These are phyloP conservation scores for Cenchrus americanus DNA, from an alignment of 176 grass and related monocot species.

Conservation along the genomic window DNA sequence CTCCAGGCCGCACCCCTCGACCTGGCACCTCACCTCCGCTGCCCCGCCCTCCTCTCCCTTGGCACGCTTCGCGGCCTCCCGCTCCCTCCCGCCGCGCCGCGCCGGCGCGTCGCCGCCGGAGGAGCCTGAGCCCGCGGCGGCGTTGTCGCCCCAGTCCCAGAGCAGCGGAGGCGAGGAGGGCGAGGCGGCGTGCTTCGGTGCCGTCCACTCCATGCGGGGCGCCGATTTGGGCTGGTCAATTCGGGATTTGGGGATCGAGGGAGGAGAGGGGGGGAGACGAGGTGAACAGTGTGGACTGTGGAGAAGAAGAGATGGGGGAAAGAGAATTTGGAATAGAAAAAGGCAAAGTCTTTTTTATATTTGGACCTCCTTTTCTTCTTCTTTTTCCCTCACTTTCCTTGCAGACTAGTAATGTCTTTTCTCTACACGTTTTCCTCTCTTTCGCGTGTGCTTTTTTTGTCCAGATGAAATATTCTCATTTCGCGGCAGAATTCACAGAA, in stretches of 20 bases:
- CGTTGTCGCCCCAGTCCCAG: constrained; percentile 80
- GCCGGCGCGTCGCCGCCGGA: constrained; percentile 47
- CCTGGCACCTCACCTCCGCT: constrained; percentile 70
- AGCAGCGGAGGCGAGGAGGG: constrained; percentile 64
- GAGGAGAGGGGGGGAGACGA: constrained; percentile 15
- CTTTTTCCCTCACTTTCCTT: not conserved
- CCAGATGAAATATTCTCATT: not conserved
- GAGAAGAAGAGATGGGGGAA: constrained; percentile 36
- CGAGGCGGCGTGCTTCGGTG: constrained; percentile 41
- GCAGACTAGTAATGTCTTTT: not conserved
- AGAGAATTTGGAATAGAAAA: constrained; percentile 59
- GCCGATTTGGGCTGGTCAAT: constrained; percentile 44
- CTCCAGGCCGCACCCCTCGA: constrained; percentile 72
- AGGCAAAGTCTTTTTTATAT: constrained; percentile 37
- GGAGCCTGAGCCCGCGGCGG: constrained; percentile 26
- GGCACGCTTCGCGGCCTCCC: constrained; percentile 50
- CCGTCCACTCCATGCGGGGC: constrained; percentile 47
- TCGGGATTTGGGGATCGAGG: constrained; percentile 64
- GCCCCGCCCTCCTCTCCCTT: constrained; percentile 44
- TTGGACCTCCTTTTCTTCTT: not conserved
- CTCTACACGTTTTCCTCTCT: constrained; percentile 9
- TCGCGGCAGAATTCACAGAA: not conserved
- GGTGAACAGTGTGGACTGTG: constrained; percentile 58
- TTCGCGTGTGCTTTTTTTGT: constrained; percentile 7
- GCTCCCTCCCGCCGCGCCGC: constrained; percentile 31